phyloP scores from a whole-genome alignment of 192 early-diverging fungal species.

The Entophlyctis luteolus region DNA sequence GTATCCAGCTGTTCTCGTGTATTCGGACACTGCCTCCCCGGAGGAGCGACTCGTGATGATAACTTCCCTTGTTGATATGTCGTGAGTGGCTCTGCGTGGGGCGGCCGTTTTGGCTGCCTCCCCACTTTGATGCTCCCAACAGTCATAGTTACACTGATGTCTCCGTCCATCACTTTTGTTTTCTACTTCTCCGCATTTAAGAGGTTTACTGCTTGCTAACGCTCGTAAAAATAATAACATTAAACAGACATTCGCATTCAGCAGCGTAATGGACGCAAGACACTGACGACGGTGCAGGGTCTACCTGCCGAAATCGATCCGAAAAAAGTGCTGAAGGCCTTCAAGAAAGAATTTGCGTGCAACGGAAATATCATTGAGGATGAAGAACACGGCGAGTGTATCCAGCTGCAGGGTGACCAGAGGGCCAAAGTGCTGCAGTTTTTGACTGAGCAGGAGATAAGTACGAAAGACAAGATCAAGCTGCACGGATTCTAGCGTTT shows the following conservation, averaged over 20 bases:
- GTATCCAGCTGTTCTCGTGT: too few species aligned
- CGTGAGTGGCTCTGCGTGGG: slow-evolving; percentile 19
- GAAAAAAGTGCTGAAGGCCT: slow-evolving; percentile 89
- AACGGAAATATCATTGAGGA: slow-evolving; percentile 92
- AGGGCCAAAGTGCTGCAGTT: slow-evolving; percentile 77
- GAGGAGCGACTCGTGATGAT: slow-evolving; percentile 12
- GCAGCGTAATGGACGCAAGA: slow-evolving; percentile 95
- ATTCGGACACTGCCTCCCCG: too few species aligned
- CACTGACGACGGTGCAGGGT: slow-evolving; percentile 91
- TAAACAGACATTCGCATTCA: slow-evolving; percentile 92
- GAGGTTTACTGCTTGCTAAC: too few species aligned
- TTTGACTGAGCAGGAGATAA: slow-evolving; percentile 72
- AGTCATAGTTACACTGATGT: slow-evolving; percentile 28
- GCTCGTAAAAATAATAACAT: too few species aligned
- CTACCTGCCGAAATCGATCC: slow-evolving; percentile 79
- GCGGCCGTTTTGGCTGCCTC: slow-evolving; percentile 17
- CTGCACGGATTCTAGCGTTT: slow-evolving; percentile 99
- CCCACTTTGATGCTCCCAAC: slow-evolving; percentile 19
- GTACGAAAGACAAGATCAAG: slow-evolving; percentile 82
- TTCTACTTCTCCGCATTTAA: background rate
- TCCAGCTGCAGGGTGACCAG: slow-evolving; percentile 96
- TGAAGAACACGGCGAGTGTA: slow-evolving; percentile 84
- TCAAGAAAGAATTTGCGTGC: slow-evolving; percentile 96
- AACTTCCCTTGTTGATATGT: too few species aligned
- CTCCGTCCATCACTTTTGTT: background rate